Conservation (phyloP, 176 grass and related monocot species). For the Chrysopogon serrulatus region DNA sequence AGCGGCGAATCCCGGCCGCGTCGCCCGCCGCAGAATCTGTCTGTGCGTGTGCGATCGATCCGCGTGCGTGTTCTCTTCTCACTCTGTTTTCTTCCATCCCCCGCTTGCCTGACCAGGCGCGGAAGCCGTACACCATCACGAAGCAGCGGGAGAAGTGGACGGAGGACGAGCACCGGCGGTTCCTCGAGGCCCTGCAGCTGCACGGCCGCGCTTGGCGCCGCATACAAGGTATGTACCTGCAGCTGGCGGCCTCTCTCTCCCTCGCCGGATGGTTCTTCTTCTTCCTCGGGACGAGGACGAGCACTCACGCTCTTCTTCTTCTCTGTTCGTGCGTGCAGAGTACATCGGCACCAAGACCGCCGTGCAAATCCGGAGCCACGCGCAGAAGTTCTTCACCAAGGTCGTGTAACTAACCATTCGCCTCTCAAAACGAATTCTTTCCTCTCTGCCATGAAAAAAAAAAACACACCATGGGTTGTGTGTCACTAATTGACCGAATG, state of each 20-base stretch:
- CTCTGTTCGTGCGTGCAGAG: constrained; percentile 37
- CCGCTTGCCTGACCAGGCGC: constrained; percentile 38
- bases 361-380: constrained; percentile 95
- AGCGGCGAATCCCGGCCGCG: not conserved
- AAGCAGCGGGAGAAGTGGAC: constrained; percentile 98
- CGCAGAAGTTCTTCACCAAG: constrained; percentile 99
- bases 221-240: constrained; percentile 57
- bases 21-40: not conserved
- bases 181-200: constrained; percentile 81
- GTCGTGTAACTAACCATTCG: constrained; percentile 31
- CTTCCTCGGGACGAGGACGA: not conserved
- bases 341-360: constrained; percentile 93
- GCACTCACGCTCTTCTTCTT: not conserved
- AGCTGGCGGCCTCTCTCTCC: not conserved
- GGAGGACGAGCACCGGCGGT: constrained; percentile 81
- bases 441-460: constrained; percentile 31
- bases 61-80: not conserved
- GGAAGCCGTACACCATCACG: constrained; percentile 94
- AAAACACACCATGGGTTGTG: constrained; percentile 32
- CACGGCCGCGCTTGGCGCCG: constrained; percentile 89
- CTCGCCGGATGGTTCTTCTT: not conserved
- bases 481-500: constrained; percentile 40
- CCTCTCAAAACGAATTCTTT: not conserved
- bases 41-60: not conserved
- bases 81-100: not conserved